Conservation (phyloP, 495 filamentous ascomycete genomes). For the Pseudoneurospora amorphoporcata region DNA sequence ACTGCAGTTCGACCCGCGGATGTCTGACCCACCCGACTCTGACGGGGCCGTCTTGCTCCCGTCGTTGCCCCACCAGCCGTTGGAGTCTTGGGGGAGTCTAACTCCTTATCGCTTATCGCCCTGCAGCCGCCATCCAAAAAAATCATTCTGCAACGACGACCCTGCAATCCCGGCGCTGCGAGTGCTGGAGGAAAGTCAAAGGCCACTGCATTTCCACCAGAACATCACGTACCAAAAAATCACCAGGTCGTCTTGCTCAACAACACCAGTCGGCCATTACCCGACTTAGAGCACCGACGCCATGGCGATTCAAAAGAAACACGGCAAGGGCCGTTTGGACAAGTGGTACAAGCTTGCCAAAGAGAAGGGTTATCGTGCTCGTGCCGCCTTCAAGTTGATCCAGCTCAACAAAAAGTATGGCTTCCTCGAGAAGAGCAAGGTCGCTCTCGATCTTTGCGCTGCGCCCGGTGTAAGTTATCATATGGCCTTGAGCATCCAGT, state of each 20-base stretch:
- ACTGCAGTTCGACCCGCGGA: not conserved
- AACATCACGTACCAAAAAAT: not conserved
- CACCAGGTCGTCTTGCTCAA: not conserved
- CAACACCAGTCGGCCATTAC: constrained; percentile 3
- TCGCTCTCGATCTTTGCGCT: constrained; percentile 92
- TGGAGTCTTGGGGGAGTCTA: not conserved
- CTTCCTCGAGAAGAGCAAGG: constrained; percentile 93
- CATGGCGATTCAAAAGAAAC: constrained; percentile 99
- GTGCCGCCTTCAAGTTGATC: constrained; percentile 96
- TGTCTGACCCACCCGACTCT: not conserved
- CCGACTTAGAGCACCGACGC: constrained; percentile 8
- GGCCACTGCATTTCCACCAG: not conserved
- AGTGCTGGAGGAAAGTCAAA: not conserved
- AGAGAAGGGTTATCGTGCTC: constrained; percentile 93
- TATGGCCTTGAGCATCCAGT: not conserved
- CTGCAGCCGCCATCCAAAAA: constrained; percentile 2
- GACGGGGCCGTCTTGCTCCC: not conserved
- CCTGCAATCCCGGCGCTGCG: constrained; percentile 1
- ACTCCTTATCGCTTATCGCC: constrained; percentile 21
- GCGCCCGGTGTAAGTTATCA: constrained; percentile 69
- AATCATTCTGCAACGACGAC: constrained; percentile 3
- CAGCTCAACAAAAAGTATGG: constrained; percentile 98
- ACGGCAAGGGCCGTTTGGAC: constrained; percentile 97
- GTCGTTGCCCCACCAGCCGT: not conserved
- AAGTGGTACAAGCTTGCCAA: constrained; percentile 89